Conservation (phyloP, 2,329 filamentous ascomycete species). For the Xylaria digitata region DNA sequence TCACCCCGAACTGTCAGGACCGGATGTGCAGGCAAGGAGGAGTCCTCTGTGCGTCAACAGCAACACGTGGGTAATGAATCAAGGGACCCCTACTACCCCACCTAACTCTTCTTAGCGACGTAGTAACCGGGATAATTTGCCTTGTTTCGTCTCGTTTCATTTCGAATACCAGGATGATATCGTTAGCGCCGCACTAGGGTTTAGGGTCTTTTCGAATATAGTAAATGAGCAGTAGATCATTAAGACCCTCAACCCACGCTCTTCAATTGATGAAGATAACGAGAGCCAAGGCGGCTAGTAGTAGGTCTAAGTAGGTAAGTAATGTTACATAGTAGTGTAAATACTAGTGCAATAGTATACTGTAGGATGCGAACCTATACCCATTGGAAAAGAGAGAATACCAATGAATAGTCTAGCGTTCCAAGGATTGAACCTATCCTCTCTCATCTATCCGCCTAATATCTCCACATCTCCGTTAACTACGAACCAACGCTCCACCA, state of each 20-base stretch:
- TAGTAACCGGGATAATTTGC: conserved; percentile 9
- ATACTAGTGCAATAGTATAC: too few relatives aligned
- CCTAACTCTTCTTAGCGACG: not conserved
- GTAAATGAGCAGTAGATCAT: not conserved
- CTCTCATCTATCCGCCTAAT: too few relatives aligned
- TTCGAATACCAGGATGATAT: not conserved
- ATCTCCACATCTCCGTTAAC: too few relatives aligned
- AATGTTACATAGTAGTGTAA: not conserved
- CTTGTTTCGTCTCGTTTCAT: conserved; percentile 8
- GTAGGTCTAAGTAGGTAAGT: not conserved
- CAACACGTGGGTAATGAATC: conserved; percentile 11
- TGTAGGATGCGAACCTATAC: too few relatives aligned
- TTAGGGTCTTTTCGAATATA: conserved; percentile 6
- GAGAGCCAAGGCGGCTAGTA: not conserved
- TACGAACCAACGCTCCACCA: too few relatives aligned
- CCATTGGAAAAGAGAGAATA: too few relatives aligned
- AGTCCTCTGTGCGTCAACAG: conserved; percentile 18
- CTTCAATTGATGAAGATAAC: not conserved
- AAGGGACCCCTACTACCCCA: not conserved
- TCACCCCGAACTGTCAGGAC: conserved; percentile 1
- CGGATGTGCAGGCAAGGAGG: too few relatives aligned
- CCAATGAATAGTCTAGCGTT: too few relatives aligned
- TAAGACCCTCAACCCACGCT: not conserved
- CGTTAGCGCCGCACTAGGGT: not conserved
- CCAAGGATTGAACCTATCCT: too few relatives aligned